These are phyloP conservation scores for Tritrichomonas foetus DNA, from an alignment of 208 protist species.

Conservation along the genomic window DNA sequence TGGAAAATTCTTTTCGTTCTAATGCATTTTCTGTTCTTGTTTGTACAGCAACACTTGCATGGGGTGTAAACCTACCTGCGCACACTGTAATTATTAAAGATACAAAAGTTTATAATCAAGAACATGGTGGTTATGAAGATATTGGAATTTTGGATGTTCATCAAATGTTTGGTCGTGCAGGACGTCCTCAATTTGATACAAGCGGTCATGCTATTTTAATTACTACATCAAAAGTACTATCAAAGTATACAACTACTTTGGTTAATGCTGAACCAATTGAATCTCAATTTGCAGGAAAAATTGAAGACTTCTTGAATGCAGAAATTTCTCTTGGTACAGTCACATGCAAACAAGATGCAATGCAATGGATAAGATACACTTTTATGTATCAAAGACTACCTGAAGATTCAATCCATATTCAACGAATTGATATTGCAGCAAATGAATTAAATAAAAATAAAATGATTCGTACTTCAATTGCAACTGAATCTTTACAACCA, in stretches of 20 bases:
- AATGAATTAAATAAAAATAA: not conserved
- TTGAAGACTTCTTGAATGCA: conserved; percentile 96
- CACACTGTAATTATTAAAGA: conserved; percentile 99
- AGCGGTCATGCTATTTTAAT: conserved; percentile 88
- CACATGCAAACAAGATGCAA: conserved; percentile 75
- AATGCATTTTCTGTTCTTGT: conserved; percentile 85
- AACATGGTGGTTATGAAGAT: conserved; percentile 84
- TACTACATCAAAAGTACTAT: conserved; percentile 81
- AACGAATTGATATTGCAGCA: not conserved
- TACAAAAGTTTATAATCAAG: conserved; percentile 92
- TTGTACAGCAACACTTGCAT: conserved; percentile 99
- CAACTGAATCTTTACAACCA: conserved; percentile 67
- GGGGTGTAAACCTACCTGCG: conserved; percentile 99
- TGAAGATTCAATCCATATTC: not conserved
- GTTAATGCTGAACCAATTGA: conserved; percentile 98
- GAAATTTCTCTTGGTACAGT: conserved; percentile 94
- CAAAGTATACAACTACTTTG: conserved; percentile 93
- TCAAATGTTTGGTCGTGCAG: conserved; percentile 98
- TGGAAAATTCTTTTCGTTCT: conserved; percentile 91
- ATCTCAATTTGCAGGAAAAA: conserved; percentile 81
- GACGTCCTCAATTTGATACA: conserved; percentile 85
- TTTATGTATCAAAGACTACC: conserved; percentile 90
- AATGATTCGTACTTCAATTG: not conserved
- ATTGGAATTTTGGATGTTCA: conserved; percentile 95
- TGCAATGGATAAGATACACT: conserved; percentile 92